Percentiles rank a stretch among this genome's conserved stretches.
Evolutionary conservation across 2,329 filamentous ascomycete species (phyloP).

Genomic region (Celoporthe dispersa): DNA sequence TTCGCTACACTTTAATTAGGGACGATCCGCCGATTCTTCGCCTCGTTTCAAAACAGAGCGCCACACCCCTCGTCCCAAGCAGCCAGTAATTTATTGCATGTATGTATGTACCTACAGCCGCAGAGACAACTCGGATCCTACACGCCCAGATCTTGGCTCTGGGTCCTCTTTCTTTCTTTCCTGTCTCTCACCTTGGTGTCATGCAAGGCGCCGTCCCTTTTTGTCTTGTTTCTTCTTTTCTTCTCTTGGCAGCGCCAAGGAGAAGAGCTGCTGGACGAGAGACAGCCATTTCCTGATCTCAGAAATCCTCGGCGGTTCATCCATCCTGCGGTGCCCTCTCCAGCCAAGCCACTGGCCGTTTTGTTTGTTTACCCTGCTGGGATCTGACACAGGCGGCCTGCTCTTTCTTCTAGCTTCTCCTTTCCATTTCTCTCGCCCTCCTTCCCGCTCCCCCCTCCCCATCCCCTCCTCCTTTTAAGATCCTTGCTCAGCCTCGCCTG

Average conservation of each 20-base stretch:
- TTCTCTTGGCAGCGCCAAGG: background rate
- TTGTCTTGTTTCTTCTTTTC: background rate
- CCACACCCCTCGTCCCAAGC: conserved; percentile 9
- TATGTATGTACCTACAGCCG: conserved; percentile 7
- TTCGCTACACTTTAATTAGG: conserved; percentile 19
- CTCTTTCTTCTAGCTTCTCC: background rate
- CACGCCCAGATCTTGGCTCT: conserved; percentile 13
- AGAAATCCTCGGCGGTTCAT: background rate
- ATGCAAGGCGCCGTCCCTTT: conserved; percentile 1
- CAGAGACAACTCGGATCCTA: conserved; percentile 8
- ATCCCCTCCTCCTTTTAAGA: no score
- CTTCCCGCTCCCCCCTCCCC: no score
- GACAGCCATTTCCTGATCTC: background rate
- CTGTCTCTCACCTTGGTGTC: conserved; percentile 7
- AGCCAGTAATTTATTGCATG: background rate
- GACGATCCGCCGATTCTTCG: conserved; percentile 7
- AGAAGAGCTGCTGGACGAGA: background rate
- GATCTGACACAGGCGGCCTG: background rate
- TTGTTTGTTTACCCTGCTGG: background rate
- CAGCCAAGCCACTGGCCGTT: background rate
- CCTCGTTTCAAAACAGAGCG: conserved; percentile 26
- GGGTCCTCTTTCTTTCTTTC: background rate
- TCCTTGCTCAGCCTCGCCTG: background rate
- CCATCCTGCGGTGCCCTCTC: background rate
- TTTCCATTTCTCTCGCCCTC: background rate